These are phyloP conservation scores for Gossypium stocksii DNA, from an alignment of 345 rosid species.

Conservation along the genomic window DNA sequence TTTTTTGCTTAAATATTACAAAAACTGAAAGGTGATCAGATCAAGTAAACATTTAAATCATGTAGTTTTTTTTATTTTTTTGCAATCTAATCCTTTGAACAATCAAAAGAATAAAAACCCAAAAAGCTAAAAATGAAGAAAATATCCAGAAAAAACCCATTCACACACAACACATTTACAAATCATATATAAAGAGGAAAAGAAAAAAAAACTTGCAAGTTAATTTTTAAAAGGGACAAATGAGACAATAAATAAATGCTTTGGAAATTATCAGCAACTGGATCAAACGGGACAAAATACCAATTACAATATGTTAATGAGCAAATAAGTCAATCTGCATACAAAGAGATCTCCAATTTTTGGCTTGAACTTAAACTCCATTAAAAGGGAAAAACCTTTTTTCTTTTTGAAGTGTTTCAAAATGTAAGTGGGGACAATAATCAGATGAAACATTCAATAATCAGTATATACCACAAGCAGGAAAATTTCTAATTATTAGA, in stretches of 20 bases:
- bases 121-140: neutral
- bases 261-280: neutral
- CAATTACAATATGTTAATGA: neutral
- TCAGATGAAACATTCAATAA: neutral
- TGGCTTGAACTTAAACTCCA: neutral
- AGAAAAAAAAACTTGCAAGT: too few relatives aligned
- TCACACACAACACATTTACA: too few relatives aligned
- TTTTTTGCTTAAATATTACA: neutral
- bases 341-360: neutral
- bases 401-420: too few relatives aligned
- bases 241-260: constrained; percentile 8
- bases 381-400: too few relatives aligned
- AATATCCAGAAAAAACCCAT: neutral
- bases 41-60: neutral
- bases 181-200: too few relatives aligned
- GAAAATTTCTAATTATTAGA: neutral
- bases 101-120: neutral
- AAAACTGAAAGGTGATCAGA: neutral
- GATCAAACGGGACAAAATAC: neutral
- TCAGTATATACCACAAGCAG: neutral
- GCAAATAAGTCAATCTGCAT: neutral
- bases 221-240: too few relatives aligned
- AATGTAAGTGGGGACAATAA: too few relatives aligned
- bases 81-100: neutral
- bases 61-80: too few relatives aligned